A percentile compares a stretch with the other conserved stretches of the same genome.
These are phyloP conservation scores for Ceratobasidium papillatum DNA, from an alignment of 1,284 basidiomycete genomes.

Conservation along the genomic window DNA sequence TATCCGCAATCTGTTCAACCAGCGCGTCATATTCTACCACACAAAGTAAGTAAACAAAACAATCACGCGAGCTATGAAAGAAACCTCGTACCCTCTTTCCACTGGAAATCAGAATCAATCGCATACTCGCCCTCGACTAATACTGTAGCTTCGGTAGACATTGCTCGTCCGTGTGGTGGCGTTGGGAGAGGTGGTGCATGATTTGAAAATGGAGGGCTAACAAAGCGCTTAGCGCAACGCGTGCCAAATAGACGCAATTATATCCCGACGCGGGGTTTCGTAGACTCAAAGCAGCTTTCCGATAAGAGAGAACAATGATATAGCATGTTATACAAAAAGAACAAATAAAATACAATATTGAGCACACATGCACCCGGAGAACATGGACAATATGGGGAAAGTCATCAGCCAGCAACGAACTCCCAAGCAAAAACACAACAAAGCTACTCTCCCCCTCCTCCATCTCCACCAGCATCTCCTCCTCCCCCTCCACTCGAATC, in stretches of 20 bases:
- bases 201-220: not conserved
- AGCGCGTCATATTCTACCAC: slow-evolving; percentile 67
- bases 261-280: not conserved
- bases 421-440: not conserved
- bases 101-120: slow-evolving; percentile 52
- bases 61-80: not conserved
- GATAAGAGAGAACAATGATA: not conserved
- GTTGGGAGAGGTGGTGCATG: not conserved
- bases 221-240: not conserved
- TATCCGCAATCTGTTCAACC: slow-evolving; percentile 72
- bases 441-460: not conserved
- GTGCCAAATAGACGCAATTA: slow-evolving; percentile 9
- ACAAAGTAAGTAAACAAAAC: slow-evolving; percentile 43
- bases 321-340: not conserved
- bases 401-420: too few species aligned
- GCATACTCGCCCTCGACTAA: slow-evolving; percentile 19
- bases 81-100: slow-evolving; percentile 58
- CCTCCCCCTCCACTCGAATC: not conserved
- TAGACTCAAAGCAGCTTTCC: not conserved
- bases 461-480: slow-evolving; percentile 7
- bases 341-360: too few species aligned
- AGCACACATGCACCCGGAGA: too few species aligned
- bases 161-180: not conserved
- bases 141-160: not conserved
- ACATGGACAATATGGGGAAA: too few species aligned